Conservation (phyloP, 78 protist species). For the Monosiga brevicollis region DNA sequence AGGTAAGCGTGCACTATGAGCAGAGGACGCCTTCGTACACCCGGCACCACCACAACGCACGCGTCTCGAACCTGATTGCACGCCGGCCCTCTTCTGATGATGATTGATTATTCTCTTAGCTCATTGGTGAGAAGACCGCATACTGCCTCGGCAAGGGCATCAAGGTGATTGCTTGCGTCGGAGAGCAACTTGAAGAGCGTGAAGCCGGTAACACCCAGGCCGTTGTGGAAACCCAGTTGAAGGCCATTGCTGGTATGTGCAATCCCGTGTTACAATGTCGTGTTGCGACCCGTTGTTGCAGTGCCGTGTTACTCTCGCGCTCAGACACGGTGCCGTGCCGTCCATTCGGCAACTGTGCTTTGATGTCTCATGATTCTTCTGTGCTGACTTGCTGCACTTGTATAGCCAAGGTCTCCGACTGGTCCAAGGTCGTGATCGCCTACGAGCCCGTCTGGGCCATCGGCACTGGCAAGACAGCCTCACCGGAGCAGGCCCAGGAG, state of each 20-base stretch:
- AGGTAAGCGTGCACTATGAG: constrained; percentile 8
- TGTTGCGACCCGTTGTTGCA: too few relatives aligned
- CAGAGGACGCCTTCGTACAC: too few relatives aligned
- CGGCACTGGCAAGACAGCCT: constrained; percentile 95
- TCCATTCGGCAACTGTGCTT: too few relatives aligned
- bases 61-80: neutral
- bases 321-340: too few relatives aligned
- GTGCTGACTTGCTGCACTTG: neutral
- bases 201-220: constrained; percentile 41
- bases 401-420: constrained; percentile 25
- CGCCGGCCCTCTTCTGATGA: neutral
- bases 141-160: constrained; percentile 72
- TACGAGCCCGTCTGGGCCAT: constrained; percentile 99
- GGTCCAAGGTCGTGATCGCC: constrained; percentile 78
- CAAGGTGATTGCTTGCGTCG: constrained; percentile 85
- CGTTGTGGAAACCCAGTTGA: constrained; percentile 9
- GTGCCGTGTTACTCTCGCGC: too few relatives aligned
- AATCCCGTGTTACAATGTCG: too few relatives aligned
- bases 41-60: neutral
- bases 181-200: constrained; percentile 88
- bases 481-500: constrained; percentile 25
- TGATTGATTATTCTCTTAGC: neutral
- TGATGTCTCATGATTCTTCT: too few relatives aligned
- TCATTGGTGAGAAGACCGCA: constrained; percentile 59
- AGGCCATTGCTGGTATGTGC: constrained; percentile 13